phyloP scores from a whole-genome alignment of 2,329 filamentous ascomycete species.

The Falciphora oryzae region DNA sequence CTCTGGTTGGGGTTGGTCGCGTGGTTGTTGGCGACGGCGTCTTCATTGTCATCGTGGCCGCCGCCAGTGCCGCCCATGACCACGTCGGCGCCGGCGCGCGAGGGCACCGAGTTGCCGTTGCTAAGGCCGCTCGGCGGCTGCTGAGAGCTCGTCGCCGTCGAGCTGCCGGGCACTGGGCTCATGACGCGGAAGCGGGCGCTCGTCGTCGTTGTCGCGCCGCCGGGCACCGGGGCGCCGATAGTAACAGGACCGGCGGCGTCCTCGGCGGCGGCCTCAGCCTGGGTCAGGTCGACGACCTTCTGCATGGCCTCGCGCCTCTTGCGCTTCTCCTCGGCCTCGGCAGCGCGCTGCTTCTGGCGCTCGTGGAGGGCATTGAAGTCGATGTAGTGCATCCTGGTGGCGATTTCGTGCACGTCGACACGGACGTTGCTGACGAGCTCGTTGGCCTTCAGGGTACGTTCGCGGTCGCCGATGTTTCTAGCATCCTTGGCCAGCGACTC shows the following conservation, averaged over 20 bases:
- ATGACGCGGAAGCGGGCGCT: slow-evolving; percentile 49
- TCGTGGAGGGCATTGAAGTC: slow-evolving; percentile 81
- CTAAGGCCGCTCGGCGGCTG: slow-evolving; percentile 32
- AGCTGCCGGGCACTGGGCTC: slow-evolving; percentile 31
- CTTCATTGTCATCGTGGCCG: slow-evolving; percentile 33
- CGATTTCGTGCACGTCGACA: slow-evolving; percentile 79
- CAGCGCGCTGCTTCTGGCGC: slow-evolving; percentile 61
- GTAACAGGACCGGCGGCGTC: slow-evolving; percentile 53
- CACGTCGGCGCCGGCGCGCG: slow-evolving; percentile 49
- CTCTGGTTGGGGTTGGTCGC: slow-evolving; percentile 27
- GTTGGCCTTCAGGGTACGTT: slow-evolving; percentile 78
- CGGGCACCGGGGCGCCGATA: slow-evolving; percentile 59
- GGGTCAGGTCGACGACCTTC: slow-evolving; percentile 45
- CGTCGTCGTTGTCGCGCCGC: slow-evolving; percentile 36
- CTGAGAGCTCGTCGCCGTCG: neutral
- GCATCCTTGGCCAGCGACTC: slow-evolving; percentile 80
- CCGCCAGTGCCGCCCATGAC: slow-evolving; percentile 55
- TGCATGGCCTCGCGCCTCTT: slow-evolving; percentile 43
- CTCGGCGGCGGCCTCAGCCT: slow-evolving; percentile 46
- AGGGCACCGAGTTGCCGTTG: slow-evolving; percentile 51
- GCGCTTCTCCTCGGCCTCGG: slow-evolving; percentile 52
- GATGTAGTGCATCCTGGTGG: slow-evolving; percentile 47
- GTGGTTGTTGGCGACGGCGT: slow-evolving; percentile 30
- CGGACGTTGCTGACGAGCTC: slow-evolving; percentile 91
- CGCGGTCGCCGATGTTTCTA: slow-evolving; percentile 73